Evolutionary conservation across 495 filamentous ascomycete species (phyloP).

Genomic region (Tuber calosporum): DNA sequence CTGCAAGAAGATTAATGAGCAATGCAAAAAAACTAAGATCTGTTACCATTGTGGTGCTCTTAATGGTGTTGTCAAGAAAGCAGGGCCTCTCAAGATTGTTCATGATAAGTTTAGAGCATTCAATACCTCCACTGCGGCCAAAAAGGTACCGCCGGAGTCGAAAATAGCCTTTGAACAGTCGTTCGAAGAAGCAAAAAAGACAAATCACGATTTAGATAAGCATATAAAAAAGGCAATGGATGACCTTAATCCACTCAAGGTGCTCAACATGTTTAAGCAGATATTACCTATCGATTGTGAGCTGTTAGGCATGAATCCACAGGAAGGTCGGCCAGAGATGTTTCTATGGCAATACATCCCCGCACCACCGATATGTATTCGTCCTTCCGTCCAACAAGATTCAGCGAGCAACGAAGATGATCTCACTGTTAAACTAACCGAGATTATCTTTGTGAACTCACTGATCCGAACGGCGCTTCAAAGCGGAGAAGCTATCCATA

Average conservation of each 20-base stretch:
- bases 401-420: slow-evolving; percentile 90
- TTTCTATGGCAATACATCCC: slow-evolving; percentile 96
- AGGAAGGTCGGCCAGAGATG: slow-evolving; percentile 87
- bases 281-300: slow-evolving; percentile 84
- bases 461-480: slow-evolving; percentile 69
- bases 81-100: slow-evolving; percentile 78
- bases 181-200: slow-evolving; percentile 65
- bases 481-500: slow-evolving; percentile 73
- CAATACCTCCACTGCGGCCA: slow-evolving; percentile 74
- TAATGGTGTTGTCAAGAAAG: slow-evolving; percentile 85
- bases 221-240: slow-evolving; percentile 85
- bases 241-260: slow-evolving; percentile 81
- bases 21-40: slow-evolving; percentile 72
- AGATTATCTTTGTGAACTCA: slow-evolving; percentile 84
- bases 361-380: slow-evolving; percentile 84
- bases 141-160: slow-evolving; percentile 68
- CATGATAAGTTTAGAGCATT: slow-evolving; percentile 85
- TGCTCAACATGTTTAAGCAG: slow-evolving; percentile 81
- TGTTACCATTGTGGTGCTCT: slow-evolving; percentile 69
- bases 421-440: slow-evolving; percentile 84
- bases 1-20: slow-evolving; percentile 76
- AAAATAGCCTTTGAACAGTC: slow-evolving; percentile 79
- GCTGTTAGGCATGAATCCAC: slow-evolving; percentile 75
- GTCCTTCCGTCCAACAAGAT: slow-evolving; percentile 88
- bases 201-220: slow-evolving; percentile 76